A percentile compares a stretch with the other conserved stretches of the same genome.
phyloP scores from a whole-genome alignment of 2,329 filamentous ascomycete species.

The Sordariomycetes sp. region DNA sequence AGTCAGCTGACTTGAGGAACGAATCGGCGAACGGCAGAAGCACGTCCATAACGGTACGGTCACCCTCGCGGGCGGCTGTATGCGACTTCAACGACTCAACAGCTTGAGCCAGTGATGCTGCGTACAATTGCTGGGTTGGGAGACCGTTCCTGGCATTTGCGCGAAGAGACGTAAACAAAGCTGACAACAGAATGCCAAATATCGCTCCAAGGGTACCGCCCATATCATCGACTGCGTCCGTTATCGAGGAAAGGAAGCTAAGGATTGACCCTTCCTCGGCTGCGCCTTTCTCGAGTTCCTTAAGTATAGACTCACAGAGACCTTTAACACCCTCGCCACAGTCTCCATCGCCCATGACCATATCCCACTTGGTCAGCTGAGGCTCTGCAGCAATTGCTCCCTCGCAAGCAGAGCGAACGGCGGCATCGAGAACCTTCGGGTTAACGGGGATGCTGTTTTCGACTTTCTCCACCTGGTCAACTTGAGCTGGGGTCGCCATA shows the following conservation, averaged over 20 bases:
- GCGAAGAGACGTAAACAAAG: conserved; percentile 33
- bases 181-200: conserved; percentile 17
- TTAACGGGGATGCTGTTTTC: conserved; percentile 12
- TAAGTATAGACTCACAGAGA: conserved; percentile 15
- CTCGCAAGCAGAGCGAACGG: conserved; percentile 17
- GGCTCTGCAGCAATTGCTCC: conserved; percentile 23
- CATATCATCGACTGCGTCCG: conserved; percentile 32
- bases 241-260: conserved; percentile 27
- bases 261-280: conserved; percentile 20
- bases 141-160: conserved; percentile 8
- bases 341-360: conserved; percentile 18
- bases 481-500: not conserved
- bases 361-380: conserved; percentile 21
- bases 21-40: conserved; percentile 58
- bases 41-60: conserved; percentile 60
- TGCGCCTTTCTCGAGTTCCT: conserved; percentile 15
- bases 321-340: conserved; percentile 20
- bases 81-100: conserved; percentile 13
- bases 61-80: conserved; percentile 15
- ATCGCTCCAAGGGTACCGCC: conserved; percentile 24
- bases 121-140: conserved; percentile 8
- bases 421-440: conserved; percentile 13
- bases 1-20: conserved; percentile 40
- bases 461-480: not conserved
- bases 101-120: conserved; percentile 11